These are phyloP conservation scores for Exophiala calicioides DNA, from an alignment of 2,329 filamentous ascomycete genomes.

Conservation along the genomic window DNA sequence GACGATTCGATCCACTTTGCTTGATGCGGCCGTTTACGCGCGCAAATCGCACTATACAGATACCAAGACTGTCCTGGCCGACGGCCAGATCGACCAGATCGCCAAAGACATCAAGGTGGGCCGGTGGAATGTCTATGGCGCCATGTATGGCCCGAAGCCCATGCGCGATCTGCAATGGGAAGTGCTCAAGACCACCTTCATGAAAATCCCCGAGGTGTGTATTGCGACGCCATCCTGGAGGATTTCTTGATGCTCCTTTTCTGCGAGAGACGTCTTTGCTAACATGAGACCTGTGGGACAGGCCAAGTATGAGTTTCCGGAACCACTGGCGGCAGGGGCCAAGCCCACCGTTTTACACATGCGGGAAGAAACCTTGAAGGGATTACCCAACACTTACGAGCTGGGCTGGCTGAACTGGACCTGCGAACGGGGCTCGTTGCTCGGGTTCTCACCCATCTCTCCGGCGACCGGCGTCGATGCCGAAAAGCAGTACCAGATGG, in stretches of 20 bases:
- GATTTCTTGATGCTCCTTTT: too few relatives aligned
- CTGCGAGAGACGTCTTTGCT: too few relatives aligned
- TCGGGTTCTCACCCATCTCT: constrained; percentile 39
- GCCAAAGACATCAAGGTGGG: constrained; percentile 4
- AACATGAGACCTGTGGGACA: too few relatives aligned
- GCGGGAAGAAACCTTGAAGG: constrained; percentile 7
- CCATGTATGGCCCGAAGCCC: constrained; percentile 7
- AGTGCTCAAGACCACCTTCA: constrained; percentile 4
- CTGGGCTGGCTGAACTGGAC: constrained; percentile 11
- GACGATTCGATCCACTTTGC: constrained; percentile 4
- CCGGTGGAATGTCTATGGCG: constrained; percentile 6
- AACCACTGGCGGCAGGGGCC: not conserved
- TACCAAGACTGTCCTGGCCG: not conserved
- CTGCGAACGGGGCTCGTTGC: constrained; percentile 2
- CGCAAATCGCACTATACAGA: constrained; percentile 5
- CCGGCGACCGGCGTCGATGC: constrained; percentile 48
- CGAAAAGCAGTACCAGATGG: constrained; percentile 40
- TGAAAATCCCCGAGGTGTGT: constrained; percentile 7
- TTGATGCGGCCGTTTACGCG: constrained; percentile 6
- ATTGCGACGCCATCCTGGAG: too few relatives aligned
- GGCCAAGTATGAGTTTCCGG: constrained; percentile 4
- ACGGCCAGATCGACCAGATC: not conserved
- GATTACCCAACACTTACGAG: constrained; percentile 9
- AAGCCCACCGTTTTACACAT: constrained; percentile 5
- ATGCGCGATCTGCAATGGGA: constrained; percentile 9